Evolutionary conservation across 768 basidiomycete species (phyloP).

Genomic region (Boletus huronensis): DNA sequence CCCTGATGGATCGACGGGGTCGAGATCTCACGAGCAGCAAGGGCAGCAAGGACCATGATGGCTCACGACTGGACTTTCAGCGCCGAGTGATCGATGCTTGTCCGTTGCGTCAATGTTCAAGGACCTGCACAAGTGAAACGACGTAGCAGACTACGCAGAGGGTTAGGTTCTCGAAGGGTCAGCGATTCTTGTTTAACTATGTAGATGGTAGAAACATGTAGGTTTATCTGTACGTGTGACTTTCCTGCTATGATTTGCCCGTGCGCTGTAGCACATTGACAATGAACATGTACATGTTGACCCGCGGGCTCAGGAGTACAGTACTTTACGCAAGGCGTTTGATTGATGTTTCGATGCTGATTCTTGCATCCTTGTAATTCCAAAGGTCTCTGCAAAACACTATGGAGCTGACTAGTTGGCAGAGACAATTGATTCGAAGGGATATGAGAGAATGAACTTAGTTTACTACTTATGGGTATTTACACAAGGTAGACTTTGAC

Average conservation of each 20-base stretch:
- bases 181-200: background rate
- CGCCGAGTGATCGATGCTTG: background rate
- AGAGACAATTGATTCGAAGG: too few relatives aligned
- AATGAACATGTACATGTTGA: background rate
- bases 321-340: background rate
- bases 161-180: background rate
- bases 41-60: background rate
- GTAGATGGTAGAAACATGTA: background rate
- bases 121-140: background rate
- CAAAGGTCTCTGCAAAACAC: too few relatives aligned
- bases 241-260: background rate
- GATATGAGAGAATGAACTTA: too few relatives aligned
- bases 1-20: slow-evolving; percentile 4
- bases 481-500: too few relatives aligned
- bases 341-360: background rate
- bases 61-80: background rate
- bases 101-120: background rate
- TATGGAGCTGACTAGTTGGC: too few relatives aligned
- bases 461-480: too few relatives aligned
- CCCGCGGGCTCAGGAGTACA: background rate
- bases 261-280: background rate
- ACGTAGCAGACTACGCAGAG: background rate
- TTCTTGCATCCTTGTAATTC: too few relatives aligned
- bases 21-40: slow-evolving; percentile 1
- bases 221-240: too few relatives aligned